Base-by-base conservation (phyloP, 768 basidiomycete species). In the Kwoniella heveanensis region DNA sequence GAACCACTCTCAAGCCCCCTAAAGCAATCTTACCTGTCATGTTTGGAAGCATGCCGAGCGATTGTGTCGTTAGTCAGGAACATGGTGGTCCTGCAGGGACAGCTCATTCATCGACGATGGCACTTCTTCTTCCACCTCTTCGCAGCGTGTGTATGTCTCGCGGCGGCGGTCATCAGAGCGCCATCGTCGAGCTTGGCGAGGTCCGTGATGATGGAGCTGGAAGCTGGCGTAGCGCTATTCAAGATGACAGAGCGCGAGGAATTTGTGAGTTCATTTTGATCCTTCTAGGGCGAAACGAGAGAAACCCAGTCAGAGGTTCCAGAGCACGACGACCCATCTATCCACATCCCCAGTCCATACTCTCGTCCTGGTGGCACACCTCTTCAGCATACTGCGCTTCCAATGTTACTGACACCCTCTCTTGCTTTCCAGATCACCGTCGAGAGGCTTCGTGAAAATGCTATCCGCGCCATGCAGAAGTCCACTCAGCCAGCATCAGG, bases 121-220 rank as follows among this genome's bases (percentile, higher is more conserved):
- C 60, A 62, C 50, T 62, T 62, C 27, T 62, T 62, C 25, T 64
- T 64, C 50, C 62, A 64, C 29, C 37, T 56, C 1, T 64, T 64
- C 36, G 53, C 48, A 5, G 62, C 62, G 7, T 64, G 62, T 26
- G 62, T 54, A 13, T 64, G 62, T 46, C 50, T 64, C 10, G 62
- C 62, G 2, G 62, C 62, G 3, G 53, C 55, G 1, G 62, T 64
- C 1, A 64, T 64, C 30, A 30, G 62, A 8, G 62, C 62, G 2
- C 62, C 62, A 2, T 44, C 32, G 15, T 51, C 49, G 1, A 57
- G 49, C 22, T 26, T 64, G 29, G 62, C 62, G 0, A 54, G 48
- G 48, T 51, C 62, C 3, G 48, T 56, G 0, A n/a, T 64, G 36
- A n/a, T 51, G 3, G 54, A 56, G n/a, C 36, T 64, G 26, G 62